Evolutionary conservation across 768 basidiomycete genomes (phyloP).

Genomic region (Leucogyrophana mollusca): DNA sequence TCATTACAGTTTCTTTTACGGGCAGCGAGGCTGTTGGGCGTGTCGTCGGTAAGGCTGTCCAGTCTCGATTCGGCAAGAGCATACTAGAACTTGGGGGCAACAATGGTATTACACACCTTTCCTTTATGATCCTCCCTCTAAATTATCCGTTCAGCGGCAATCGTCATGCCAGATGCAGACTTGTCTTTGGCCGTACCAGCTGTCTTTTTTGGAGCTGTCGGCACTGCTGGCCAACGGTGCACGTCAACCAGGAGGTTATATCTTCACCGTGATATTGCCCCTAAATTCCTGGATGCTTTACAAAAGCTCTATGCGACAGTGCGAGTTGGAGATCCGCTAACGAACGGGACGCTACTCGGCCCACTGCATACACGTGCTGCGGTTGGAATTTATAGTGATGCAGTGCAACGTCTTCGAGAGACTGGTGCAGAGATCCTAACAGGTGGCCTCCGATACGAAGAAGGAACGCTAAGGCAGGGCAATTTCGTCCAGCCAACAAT

Average conservation of each 20-base stretch:
- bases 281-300: slow-evolving; percentile 73
- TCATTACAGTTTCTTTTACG: slow-evolving; percentile 80
- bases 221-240: slow-evolving; percentile 75
- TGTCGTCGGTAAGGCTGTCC: slow-evolving; percentile 84
- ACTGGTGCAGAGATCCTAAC: slow-evolving; percentile 75
- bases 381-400: slow-evolving; percentile 59
- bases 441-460: slow-evolving; percentile 61
- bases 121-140: slow-evolving; percentile 15
- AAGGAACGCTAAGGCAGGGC: slow-evolving; percentile 56
- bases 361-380: slow-evolving; percentile 79
- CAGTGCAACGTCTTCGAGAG: slow-evolving; percentile 59
- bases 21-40: slow-evolving; percentile 89
- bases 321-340: slow-evolving; percentile 84
- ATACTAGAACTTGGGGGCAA: slow-evolving; percentile 94
- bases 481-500: slow-evolving; percentile 92
- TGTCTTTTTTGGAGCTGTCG: slow-evolving; percentile 92
- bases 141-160: slow-evolving; percentile 57
- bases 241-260: slow-evolving; percentile 91
- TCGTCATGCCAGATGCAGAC: slow-evolving; percentile 94
- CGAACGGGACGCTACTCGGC: slow-evolving; percentile 70
- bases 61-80: slow-evolving; percentile 84
- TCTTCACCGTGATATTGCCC: slow-evolving; percentile 78
- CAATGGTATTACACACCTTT: slow-evolving; percentile 60
- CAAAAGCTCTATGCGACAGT: slow-evolving; percentile 70
- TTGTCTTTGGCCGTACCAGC: slow-evolving; percentile 85